Evolutionary conservation across 306 rosid species (phyloP).

Genomic region (Argentina anserina): DNA sequence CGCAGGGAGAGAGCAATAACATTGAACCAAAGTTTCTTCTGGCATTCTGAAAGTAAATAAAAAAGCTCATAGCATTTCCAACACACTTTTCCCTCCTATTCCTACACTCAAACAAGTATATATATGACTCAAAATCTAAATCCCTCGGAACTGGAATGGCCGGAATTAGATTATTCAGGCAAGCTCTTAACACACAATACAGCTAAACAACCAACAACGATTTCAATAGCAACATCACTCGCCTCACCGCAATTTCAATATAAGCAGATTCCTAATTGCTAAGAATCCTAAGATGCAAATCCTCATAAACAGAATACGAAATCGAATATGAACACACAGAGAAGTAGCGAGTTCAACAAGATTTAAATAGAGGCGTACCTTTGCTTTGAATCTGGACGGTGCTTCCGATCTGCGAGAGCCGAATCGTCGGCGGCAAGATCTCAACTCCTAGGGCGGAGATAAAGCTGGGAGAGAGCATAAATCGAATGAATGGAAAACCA

Average conservation of each 20-base stretch:
- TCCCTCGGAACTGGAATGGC: background rate
- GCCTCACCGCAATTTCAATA: background rate
- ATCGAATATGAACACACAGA: background rate
- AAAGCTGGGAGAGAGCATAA: background rate
- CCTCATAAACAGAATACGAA: background rate
- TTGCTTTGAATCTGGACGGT: background rate
- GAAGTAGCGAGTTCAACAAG: background rate
- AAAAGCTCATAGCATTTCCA: background rate
- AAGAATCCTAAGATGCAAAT: background rate
- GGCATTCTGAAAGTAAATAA: background rate
- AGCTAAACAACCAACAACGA: background rate
- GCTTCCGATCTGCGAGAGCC: background rate
- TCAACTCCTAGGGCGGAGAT: background rate
- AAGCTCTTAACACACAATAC: background rate
- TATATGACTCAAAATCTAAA: background rate
- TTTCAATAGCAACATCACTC: background rate
- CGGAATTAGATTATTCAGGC: background rate
- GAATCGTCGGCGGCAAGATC: background rate
- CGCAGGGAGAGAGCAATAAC: background rate
- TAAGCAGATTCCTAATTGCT: background rate
- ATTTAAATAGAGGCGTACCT: background rate
- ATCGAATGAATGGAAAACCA: background rate
- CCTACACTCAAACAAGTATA: background rate
- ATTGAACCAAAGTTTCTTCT: background rate
- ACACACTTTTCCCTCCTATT: background rate